Evolutionary conservation across 164 flowering plant genomes (phyloP), one percentile per base, ranked within the genome.

Genomic region (Santalum album): DNA sequence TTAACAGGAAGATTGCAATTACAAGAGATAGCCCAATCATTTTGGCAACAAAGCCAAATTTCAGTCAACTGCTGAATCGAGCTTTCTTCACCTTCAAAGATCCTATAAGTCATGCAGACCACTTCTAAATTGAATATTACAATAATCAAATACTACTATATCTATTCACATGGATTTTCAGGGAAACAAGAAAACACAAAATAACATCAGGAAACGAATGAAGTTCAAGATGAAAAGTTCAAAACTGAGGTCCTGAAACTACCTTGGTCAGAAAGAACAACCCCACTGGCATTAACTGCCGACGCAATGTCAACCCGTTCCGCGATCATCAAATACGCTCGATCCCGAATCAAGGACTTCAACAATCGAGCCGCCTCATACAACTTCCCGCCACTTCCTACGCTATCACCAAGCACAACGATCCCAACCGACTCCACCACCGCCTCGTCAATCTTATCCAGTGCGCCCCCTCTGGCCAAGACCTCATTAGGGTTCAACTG

Each of bases 271-370:
- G 98, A 84, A 34, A 91, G 87, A 39, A 86, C 66, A 63, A 91
- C 98, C 0, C 98, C 98, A 32, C 82, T 81, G 18, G 98, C 96
- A 64, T 79, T 77, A 42, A 82, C 87, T 29, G 98, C 96, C 23
- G 96, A 72, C 15, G 96, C 96, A 48, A 88, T 79, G 57, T 91
- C 98, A 14, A 88, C 98, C 26, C 98, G 79, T 73, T 91, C 98
- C 1, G 75, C 57, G 17, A 91, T 60, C 62, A 91, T 61, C 57
- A 91, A 69, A 62, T 72, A 82, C 9, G 96, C 96, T 0, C 98
- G 75, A 22, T 80, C 92, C 65, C 78, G 65, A 51, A 91, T 76
- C 44, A 86, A 73, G 6, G 92, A 77, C 67, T 84, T 87, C 78
- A 91, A 59, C 69, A 75, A 66, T 39, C 89, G 61, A 0, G 96